Percentiles rank a stretch among this genome's conserved stretches.
These are phyloP conservation scores for Irpex lacteus DNA, from an alignment of 1,284 basidiomycete genomes.

Conservation along the genomic window DNA sequence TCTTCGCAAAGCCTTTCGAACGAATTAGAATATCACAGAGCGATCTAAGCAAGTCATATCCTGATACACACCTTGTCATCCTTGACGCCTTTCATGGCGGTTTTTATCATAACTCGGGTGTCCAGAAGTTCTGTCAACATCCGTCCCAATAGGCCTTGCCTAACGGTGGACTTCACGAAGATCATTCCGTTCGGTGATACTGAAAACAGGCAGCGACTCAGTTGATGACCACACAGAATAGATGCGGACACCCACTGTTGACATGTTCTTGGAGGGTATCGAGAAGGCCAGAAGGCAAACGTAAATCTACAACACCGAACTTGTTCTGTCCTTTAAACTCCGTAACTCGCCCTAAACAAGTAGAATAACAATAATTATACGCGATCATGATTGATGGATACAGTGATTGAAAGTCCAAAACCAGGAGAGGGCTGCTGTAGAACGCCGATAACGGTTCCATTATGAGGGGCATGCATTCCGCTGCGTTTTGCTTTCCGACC, in stretches of 20 bases:
- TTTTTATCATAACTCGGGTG: conserved; percentile 97
- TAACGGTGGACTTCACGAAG: conserved; percentile 85
- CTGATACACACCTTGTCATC: conserved; percentile 61
- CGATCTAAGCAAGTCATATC: not conserved
- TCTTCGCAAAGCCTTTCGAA: conserved; percentile 62
- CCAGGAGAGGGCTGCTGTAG: conserved; percentile 88
- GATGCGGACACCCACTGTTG: conserved; percentile 45
- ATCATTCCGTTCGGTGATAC: conserved; percentile 95
- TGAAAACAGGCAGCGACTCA: conserved; percentile 29
- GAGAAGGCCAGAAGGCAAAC: conserved; percentile 68
- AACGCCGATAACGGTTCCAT: conserved; percentile 94
- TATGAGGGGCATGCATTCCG: conserved; percentile 91
- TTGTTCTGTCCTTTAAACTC: conserved; percentile 88
- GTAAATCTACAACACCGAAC: conserved; percentile 82
- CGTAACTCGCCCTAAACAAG: conserved; percentile 87
- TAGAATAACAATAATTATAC: conserved; percentile 97
- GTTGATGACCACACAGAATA: not conserved
- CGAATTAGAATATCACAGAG: not conserved
- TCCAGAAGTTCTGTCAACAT: conserved; percentile 94
- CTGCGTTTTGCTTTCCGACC: conserved; percentile 96
- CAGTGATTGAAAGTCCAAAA: conserved; percentile 94
- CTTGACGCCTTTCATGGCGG: conserved; percentile 84
- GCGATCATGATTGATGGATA: conserved; percentile 99
- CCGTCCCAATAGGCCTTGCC: conserved; percentile 83
- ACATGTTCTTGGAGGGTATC: conserved; percentile 72